phyloP scores from a whole-genome alignment of 768 basidiomycete genomes.

The Pulveroboletus sp. region DNA sequence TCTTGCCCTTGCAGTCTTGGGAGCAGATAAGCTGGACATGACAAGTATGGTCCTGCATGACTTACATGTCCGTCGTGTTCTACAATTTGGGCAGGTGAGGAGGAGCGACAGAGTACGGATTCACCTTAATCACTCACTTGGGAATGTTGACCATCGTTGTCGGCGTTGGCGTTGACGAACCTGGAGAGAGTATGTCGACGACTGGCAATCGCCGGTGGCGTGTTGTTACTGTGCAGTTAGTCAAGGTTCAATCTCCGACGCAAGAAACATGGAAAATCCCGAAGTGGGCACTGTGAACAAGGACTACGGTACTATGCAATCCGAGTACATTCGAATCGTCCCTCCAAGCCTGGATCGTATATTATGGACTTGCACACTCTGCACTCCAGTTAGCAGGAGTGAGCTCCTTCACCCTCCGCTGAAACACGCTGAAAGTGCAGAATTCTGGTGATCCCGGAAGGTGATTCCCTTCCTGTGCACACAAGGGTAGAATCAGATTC shows the following conservation, averaged over 20 bases:
- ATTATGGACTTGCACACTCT: constrained; percentile 44
- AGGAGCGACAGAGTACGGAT: constrained; percentile 8
- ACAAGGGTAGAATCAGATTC: constrained; percentile 57
- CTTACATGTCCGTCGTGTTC: constrained; percentile 97
- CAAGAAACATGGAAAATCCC: not conserved
- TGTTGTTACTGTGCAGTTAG: constrained; percentile 23
- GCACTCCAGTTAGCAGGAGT: constrained; percentile 61
- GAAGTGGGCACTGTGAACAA: too few relatives aligned
- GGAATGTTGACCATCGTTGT: constrained; percentile 87
- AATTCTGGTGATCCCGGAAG: constrained; percentile 67
- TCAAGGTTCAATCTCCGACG: constrained; percentile 22
- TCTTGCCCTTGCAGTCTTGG: constrained; percentile 91
- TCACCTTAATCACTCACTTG: constrained; percentile 54
- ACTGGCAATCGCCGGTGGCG: constrained; percentile 24
- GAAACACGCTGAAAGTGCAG: constrained; percentile 64
- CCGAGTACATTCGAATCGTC: too few relatives aligned
- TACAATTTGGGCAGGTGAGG: constrained; percentile 22
- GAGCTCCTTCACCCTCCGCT: constrained; percentile 54
- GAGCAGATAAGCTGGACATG: constrained; percentile 3
- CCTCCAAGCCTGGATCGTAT: too few relatives aligned
- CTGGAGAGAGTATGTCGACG: constrained; percentile 10
- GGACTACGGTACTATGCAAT: too few relatives aligned
- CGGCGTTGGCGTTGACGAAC: constrained; percentile 24
- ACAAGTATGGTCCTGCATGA: not conserved
- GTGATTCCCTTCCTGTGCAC: constrained; percentile 63